phyloP scores from a whole-genome alignment of 306 rosid species.

The Castanea mollissima region DNA sequence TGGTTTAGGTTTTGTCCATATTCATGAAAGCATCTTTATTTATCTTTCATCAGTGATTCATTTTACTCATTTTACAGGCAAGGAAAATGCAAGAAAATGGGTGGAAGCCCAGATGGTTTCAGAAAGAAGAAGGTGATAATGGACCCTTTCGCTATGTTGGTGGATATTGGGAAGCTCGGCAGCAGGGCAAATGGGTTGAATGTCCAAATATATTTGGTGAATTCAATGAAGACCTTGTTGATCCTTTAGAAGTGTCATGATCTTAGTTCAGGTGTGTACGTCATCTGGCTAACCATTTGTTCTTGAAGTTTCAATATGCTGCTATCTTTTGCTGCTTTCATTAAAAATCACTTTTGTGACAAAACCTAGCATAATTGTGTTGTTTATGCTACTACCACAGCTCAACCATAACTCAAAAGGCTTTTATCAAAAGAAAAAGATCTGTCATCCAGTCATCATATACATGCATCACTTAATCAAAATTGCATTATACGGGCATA shows the following conservation, averaged over 20 bases:
- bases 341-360: background rate
- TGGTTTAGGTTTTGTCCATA: background rate
- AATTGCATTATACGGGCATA: background rate
- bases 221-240: constrained; percentile 40
- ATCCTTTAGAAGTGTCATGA: constrained; percentile 47
- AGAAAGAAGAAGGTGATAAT: constrained; percentile 56
- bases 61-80: constrained; percentile 46
- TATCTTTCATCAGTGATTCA: background rate
- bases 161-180: constrained; percentile 90
- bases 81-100: constrained; percentile 96
- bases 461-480: background rate
- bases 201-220: constrained; percentile 92
- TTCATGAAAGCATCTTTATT: background rate
- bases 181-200: constrained; percentile 64
- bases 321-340: background rate
- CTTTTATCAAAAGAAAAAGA: background rate
- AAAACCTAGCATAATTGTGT: no score
- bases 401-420: no score
- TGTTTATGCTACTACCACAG: no score
- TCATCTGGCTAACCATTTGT: background rate
- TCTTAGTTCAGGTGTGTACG: constrained; percentile 43
- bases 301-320: background rate
- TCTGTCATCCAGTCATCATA: background rate
- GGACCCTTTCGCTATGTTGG: constrained; percentile 72
- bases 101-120: constrained; percentile 93